Percentiles rank a stretch among this genome's conserved stretches.
phyloP scores from a whole-genome alignment of 2,329 filamentous ascomycete genomes.

The Stachybotrys elegans region DNA sequence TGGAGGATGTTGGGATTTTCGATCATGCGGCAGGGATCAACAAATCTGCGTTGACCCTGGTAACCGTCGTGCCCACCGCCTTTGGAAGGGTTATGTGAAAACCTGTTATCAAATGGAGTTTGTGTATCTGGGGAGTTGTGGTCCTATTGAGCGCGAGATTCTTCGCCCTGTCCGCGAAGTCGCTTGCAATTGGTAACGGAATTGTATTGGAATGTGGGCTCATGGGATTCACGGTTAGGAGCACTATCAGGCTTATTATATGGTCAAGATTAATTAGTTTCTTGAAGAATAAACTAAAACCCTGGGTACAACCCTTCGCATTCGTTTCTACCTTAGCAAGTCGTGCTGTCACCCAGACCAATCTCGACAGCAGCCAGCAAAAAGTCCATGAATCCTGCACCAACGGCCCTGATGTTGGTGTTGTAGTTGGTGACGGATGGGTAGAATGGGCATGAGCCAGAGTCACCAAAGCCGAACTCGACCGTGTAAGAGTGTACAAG shows the following conservation, averaged over 20 bases:
- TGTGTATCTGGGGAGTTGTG: conserved; percentile 4
- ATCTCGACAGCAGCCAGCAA: conserved; percentile 17
- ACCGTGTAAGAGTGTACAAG: conserved; percentile 25
- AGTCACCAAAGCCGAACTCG: conserved; percentile 31
- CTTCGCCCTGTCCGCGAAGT: background rate
- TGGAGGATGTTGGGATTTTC: conserved; percentile 7
- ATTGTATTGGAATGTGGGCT: background rate
- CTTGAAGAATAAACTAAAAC: too few species aligned
- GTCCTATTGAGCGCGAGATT: conserved; percentile 3
- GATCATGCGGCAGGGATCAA: conserved; percentile 5
- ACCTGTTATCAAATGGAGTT: conserved; percentile 7
- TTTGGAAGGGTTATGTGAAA: conserved; percentile 10
- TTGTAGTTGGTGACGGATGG: conserved; percentile 33
- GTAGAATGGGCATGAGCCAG: conserved; percentile 31
- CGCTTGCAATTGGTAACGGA: conserved; percentile 8
- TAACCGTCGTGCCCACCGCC: conserved; percentile 8
- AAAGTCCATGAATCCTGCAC: conserved; percentile 39
- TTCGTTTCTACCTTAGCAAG: background rate
- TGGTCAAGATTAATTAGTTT: too few species aligned
- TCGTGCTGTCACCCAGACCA: conserved; percentile 3
- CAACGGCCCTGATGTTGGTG: conserved; percentile 28
- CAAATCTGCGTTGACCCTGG: conserved; percentile 9
- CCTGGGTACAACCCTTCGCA: background rate
- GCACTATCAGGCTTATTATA: too few species aligned
- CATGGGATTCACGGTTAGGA: too few species aligned